Base-by-base conservation (phyloP, 768 basidiomycete genomes). In the Suillus clintonianus region DNA sequence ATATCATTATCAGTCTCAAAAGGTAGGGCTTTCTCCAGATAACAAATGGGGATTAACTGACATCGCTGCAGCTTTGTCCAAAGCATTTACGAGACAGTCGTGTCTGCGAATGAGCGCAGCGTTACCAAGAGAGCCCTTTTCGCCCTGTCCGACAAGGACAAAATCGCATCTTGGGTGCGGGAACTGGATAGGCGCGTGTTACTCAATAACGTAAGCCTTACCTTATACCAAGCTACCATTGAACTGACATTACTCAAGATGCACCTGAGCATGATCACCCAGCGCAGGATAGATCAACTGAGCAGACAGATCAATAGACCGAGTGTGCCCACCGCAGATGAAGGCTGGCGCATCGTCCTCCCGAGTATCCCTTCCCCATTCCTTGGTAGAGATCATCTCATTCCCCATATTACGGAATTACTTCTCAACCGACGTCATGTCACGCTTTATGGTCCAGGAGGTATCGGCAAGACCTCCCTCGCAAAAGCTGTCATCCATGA, bases 401-500 rank as follows among this genome's bases (percentile, higher is more conserved):
- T 61, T 7, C 9, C 13, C 15, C 24, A 22, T 17, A 36, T 37
- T 17, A 39, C 36, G 27, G 17, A 19, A 24, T 11, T 11, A 34
- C 51, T 62, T 34, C 22, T 62, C 39, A 58, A 37, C 7, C 27
- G 39, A n/a, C 61, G 17, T 24, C 61, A 62, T 43, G 37, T 59
- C 24, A 11, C 37, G 11, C 61, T 61, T 27, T 51, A 22, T 7
- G 61, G 61, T 1, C 24, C 61, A 7, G 61, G 51, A 30, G 61
- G 61, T 17, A 61, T 57, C 24, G 51, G 61, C 36, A 61, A 61
- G 24, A 55, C 30, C 37, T 30, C 61, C 14, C 27, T 61, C 5
- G 53, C 61, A 39, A 58, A 57, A 55, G 61, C 61, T 10, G 27
- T 56, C 36, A 47, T 61, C 7, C 30, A 61, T 22, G 61, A 55